Evolutionary conservation across 2,329 filamentous ascomycete species (phyloP), one percentile per base, ranked within the genome.

Genomic region (Chrysoporthe deuterocubensis): DNA sequence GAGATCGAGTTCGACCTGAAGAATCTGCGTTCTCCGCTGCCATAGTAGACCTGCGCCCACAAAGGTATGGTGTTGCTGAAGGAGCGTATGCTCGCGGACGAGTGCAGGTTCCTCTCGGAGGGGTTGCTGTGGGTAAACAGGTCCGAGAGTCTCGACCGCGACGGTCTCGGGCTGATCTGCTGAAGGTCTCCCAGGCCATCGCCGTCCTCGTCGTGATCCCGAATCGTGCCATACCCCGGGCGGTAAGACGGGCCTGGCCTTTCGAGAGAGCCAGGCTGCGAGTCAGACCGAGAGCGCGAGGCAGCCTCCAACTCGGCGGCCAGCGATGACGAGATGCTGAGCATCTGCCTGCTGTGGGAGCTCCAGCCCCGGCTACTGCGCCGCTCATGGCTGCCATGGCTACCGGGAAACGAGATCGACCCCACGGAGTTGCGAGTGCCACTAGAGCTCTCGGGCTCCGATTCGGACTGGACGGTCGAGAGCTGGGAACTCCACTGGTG

Each of bases 31-130:
- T 87, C 89, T 62, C 89, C 89, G 64, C 87, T 89, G 46, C 88
- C 87, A 76, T 94, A 94, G 78, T 93, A 94, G 18, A 92, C 80
- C 72, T 84, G 88, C 52, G 86, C 87, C 87, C 87, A 89, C 9
- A 81, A 74, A 14, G 87, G 86, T 54, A 89, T 79, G 2, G 80
- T 76, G 32, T 78, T 73, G 16, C 79, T 76, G 57, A 86, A 74
- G 18, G 84, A 84, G 71, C 84, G 72, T 32, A 73, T 72, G 71
- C 76, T 87, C 3, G 76, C 76, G 11, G 82, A 83, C 2, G 86
- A 88, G 69, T 84, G 82, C 26, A 87, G 75, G 69, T 83, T 84
- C 18, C 83, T 81, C 65, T 87, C 85, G 0, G 84, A 85, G 57
- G 71, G 72, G 69, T 73, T 77, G 63, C 72, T 73, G 70, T 78